Base-by-base conservation (phyloP, 192 early-diverging fungal species). In the Dimargaris xerosporica region DNA sequence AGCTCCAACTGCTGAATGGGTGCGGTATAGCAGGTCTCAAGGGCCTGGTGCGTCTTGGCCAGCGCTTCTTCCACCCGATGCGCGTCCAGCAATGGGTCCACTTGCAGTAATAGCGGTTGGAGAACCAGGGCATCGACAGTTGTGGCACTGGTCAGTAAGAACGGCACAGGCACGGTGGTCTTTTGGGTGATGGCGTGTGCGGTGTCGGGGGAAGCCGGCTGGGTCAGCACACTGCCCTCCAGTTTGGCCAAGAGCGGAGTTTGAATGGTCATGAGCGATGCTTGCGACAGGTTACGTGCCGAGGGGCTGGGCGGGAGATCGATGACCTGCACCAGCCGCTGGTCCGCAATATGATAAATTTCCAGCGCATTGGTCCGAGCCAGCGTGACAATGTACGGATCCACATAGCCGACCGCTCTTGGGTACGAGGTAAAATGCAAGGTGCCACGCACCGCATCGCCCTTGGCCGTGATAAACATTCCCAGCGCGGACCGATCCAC, bases 401-500 rank as follows among this genome's bases (percentile, higher is more conserved):
- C 29, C 5, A 15, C 23, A 29, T 42, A 31, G 17, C 19, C 17
- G 2, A 59, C 34, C 2, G 56, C 56, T 6, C 19, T 11, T 41
- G 56, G 56, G 31, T 41, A 59, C 2, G 15, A 13, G 6, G 11
- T 16, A 6, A 59, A 15, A 15, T 11, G 16, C 16, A 59, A 34
- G 39, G 56, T 59, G 17, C 56, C 56, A 10, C 56, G 56, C 19
- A 59, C 31, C 31, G 56, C 56, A 15, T 59, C 56, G 31, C 56
- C 56, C 17, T 16, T 29, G 39, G 56, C 21, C 11, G 10, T 59
- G 17, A 59, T 23, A 39, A 59, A 59, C 31, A 59, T 42, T 10
- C 56, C 56, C 56, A 59, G 31, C 19, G 56, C 56, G 30, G 56
- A 16, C 19, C 28, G 10, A 15, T 59, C 41, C 2, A 59, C 56